phyloP scores from a whole-genome alignment of 1,139 yeast genomes.

The Taphrina communis region DNA sequence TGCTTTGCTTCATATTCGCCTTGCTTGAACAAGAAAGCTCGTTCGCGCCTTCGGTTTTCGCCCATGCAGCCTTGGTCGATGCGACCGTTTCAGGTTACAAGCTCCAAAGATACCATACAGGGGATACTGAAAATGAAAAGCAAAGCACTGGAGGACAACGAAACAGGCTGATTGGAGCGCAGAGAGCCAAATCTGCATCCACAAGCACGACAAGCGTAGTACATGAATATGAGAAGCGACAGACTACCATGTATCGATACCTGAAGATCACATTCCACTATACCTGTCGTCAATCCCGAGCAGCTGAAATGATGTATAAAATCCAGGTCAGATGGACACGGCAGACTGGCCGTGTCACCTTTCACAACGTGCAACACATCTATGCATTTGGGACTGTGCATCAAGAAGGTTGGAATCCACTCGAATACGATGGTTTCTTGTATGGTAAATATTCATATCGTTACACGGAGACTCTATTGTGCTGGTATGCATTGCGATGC shows the following conservation, averaged over 20 bases:
- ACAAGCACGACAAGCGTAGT: background rate
- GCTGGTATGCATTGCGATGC: background rate
- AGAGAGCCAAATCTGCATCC: too few species aligned
- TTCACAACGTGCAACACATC: background rate
- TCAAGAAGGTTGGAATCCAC: background rate
- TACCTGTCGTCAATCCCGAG: background rate
- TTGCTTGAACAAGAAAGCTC: too few species aligned
- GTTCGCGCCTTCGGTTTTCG: too few species aligned
- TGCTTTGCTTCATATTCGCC: too few species aligned
- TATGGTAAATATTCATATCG: background rate
- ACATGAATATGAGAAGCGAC: background rate
- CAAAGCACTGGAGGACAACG: too few species aligned
- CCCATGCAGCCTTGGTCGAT: too few species aligned
- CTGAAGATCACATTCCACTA: background rate
- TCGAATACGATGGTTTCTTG: background rate
- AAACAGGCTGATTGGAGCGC: too few species aligned
- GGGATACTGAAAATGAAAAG: too few species aligned
- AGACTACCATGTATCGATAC: background rate
- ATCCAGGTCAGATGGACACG: background rate
- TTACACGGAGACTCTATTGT: background rate
- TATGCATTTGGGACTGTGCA: background rate
- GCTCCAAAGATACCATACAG: too few species aligned
- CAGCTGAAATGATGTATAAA: background rate
- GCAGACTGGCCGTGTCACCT: background rate
- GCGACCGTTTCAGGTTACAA: too few species aligned